These are phyloP conservation scores for Phytophthora syringae DNA, from an alignment of 352 stramenopile genomes.

Conservation along the genomic window DNA sequence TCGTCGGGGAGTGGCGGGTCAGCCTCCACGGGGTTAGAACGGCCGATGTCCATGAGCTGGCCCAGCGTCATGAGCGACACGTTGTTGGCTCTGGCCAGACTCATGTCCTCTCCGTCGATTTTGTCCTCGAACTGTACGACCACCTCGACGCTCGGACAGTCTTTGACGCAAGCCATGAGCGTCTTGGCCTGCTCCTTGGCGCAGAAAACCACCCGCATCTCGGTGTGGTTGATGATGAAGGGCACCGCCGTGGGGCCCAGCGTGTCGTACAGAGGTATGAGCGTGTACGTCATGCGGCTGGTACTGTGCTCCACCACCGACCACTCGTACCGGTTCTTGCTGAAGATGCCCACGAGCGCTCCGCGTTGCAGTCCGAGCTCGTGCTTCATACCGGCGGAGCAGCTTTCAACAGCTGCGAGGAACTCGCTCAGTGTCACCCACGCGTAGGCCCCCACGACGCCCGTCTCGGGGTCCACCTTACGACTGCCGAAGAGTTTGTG, in stretches of 20 bases:
- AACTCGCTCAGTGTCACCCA: slow-evolving; percentile 77
- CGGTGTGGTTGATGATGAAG: slow-evolving; percentile 84
- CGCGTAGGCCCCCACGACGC: slow-evolving; percentile 47
- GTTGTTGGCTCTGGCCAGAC: slow-evolving; percentile 44
- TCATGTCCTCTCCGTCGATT: slow-evolving; percentile 49
- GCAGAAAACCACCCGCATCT: slow-evolving; percentile 80
- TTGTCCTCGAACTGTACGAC: slow-evolving; percentile 69
- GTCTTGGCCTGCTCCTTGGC: slow-evolving; percentile 67
- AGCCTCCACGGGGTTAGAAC: slow-evolving; percentile 49
- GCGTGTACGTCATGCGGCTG: slow-evolving; percentile 74
- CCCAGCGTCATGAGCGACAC: slow-evolving; percentile 54
- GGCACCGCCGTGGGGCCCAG: slow-evolving; percentile 70
- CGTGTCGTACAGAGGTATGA: slow-evolving; percentile 85
- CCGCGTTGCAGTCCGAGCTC: slow-evolving; percentile 48
- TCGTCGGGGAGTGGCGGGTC: slow-evolving; percentile 46
- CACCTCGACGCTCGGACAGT: slow-evolving; percentile 59
- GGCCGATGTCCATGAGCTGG: slow-evolving; percentile 49
- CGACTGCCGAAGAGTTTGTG: slow-evolving; percentile 67
- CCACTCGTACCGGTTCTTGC: slow-evolving; percentile 85
- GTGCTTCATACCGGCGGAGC: slow-evolving; percentile 48
- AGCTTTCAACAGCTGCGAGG: slow-evolving; percentile 49
- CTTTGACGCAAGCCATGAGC: slow-evolving; percentile 57
- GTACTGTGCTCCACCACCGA: slow-evolving; percentile 70
- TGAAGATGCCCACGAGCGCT: slow-evolving; percentile 75
- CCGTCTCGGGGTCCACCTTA: slow-evolving; percentile 41